Evolutionary conservation across 2,329 filamentous ascomycete species (phyloP), one percentile per base, ranked within the genome.

Genomic region (Acephala macrosclerotiorum): DNA sequence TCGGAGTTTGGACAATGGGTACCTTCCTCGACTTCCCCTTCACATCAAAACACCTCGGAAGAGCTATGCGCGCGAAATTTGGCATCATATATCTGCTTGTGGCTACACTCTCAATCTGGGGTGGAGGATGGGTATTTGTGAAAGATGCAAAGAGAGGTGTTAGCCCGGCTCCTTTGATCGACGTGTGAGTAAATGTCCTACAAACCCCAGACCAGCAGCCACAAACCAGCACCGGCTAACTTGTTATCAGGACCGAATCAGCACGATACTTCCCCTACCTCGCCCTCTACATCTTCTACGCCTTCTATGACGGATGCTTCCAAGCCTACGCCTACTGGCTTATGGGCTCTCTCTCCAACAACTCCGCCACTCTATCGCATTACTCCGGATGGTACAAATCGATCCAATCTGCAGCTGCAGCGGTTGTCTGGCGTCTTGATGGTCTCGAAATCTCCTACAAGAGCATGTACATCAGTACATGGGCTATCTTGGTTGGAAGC

Each of bases 341-440:
- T 11, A 55, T 55, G 26, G 51, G 51, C 11, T 55, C 51, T 3
- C 51, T 55, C 7, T 55, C 51, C 51, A 55, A 55, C 14, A 55
- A 55, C 26, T 55, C 51, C 29, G 51, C 51, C 3, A 55, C 51
- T 33, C 51, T 55, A 3, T 55, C 51, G 3, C 51, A 55, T 35
- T 55, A 55, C 26, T 55, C 51, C 7, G 51, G 51, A 16, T 55
- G 51, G 51, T 55, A 55, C 16, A 55, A 55, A n/a, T 55, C 51
- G 25, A 55, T 55, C 12, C 51, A 55, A 16, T 55, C 51, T 16
- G 51, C 51, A 18, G 51, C 51, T 33, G 35, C 49, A 12, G 26
- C 49, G 29, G 36, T 45, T 45, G 55, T 45, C n/a, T 62, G 22
- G 49, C 60, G 14, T 57, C 53, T 57, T 12, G 26, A 57, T 35